Evolutionary conservation across 1,284 basidiomycete species (phyloP).

Genomic region (Boletellus deceptivus): DNA sequence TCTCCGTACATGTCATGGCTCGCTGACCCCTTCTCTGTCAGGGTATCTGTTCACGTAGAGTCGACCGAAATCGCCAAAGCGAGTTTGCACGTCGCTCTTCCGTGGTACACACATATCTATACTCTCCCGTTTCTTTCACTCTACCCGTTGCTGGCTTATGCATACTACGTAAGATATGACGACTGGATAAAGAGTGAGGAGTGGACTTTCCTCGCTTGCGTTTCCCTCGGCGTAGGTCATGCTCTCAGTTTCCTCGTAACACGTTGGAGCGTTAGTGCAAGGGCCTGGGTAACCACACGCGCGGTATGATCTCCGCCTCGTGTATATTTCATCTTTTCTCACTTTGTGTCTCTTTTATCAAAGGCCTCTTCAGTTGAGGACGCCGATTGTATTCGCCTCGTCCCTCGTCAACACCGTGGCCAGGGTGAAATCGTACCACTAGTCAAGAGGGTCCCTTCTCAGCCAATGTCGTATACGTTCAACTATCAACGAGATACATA

Average conservation of each 20-base stretch:
- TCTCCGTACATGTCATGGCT: not conserved
- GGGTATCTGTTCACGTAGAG: constrained; percentile 54
- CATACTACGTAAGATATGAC: constrained; percentile 90
- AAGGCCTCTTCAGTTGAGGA: constrained; percentile 67
- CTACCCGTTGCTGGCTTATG: constrained; percentile 89
- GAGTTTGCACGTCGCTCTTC: constrained; percentile 78
- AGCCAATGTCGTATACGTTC: constrained; percentile 77
- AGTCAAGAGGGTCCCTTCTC: constrained; percentile 56
- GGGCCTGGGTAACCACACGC: constrained; percentile 76
- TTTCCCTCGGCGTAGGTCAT: constrained; percentile 82
- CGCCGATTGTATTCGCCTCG: constrained; percentile 81
- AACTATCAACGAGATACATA: constrained; percentile 97
- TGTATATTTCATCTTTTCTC: constrained; percentile 1
- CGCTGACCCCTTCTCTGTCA: constrained; percentile 1
- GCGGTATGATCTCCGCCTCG: constrained; percentile 41
- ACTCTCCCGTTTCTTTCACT: constrained; percentile 80
- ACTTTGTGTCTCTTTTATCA: not conserved
- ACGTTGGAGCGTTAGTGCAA: constrained; percentile 83
- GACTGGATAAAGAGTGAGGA: constrained; percentile 91
- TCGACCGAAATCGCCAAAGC: constrained; percentile 86
- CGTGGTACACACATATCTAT: constrained; percentile 80
- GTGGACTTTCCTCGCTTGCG: constrained; percentile 94
- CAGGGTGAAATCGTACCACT: constrained; percentile 88
- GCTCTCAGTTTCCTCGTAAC: constrained; percentile 92
- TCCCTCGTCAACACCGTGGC: constrained; percentile 86